These are phyloP conservation scores for Thalassiosira hispida DNA, from an alignment of 352 stramenopile genomes.

Conservation along the genomic window DNA sequence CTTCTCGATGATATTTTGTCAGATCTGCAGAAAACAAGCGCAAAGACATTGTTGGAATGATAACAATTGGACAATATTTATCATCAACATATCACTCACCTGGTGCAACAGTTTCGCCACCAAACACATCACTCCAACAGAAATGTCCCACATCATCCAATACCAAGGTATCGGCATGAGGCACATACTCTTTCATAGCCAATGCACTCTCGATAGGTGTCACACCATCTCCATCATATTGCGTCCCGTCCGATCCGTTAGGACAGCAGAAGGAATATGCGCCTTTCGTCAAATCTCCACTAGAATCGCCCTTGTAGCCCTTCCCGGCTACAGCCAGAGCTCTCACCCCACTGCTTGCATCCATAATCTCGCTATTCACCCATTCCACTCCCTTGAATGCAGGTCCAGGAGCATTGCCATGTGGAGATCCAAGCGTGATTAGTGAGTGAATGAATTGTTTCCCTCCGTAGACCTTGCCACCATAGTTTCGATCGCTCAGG, in stretches of 20 bases:
- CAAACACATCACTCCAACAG: constrained; percentile 71
- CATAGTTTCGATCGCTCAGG: constrained; percentile 65
- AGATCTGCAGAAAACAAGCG: constrained; percentile 41
- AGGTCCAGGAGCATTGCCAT: constrained; percentile 67
- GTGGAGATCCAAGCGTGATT: constrained; percentile 71
- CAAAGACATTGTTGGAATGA: not conserved
- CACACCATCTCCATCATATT: constrained; percentile 78
- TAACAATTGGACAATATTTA: not conserved
- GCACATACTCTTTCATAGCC: constrained; percentile 54
- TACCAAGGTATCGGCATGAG: constrained; percentile 54
- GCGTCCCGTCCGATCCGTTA: constrained; percentile 57
- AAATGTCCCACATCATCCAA: constrained; percentile 66
- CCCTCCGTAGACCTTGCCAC: constrained; percentile 69
- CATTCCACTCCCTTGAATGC: constrained; percentile 76
- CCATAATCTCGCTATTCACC: constrained; percentile 60
- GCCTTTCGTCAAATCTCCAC: constrained; percentile 52
- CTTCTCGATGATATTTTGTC: constrained; percentile 55
- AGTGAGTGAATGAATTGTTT: constrained; percentile 65
- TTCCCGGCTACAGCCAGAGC: constrained; percentile 64
- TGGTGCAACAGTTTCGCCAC: constrained; percentile 61
- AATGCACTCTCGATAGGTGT: constrained; percentile 67
- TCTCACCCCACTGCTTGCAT: constrained; percentile 36
- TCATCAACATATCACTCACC: constrained; percentile 6
- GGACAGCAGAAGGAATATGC: constrained; percentile 74
- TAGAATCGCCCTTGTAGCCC: constrained; percentile 66